Conservation (phyloP, 352 stramenopile genomes). For the Phytophthora hibernalis region DNA sequence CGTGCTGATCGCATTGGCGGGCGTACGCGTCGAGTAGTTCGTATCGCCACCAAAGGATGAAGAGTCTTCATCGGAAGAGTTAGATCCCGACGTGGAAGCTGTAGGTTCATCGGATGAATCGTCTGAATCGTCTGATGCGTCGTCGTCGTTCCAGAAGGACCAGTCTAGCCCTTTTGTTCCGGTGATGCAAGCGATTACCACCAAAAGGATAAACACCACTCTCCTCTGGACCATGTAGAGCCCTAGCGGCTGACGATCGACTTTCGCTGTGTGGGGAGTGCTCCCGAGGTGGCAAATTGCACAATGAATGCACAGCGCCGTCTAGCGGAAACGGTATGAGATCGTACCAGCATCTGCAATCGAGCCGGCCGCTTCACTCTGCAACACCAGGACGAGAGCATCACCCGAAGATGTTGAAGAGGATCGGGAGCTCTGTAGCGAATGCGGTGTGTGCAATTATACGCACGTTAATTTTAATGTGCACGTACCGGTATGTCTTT, state of each 20-base stretch:
- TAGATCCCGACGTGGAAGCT: background rate
- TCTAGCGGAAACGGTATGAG: conserved; percentile 4
- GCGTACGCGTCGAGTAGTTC: background rate
- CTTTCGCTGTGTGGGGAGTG: background rate
- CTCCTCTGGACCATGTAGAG: background rate
- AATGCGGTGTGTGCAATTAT: background rate
- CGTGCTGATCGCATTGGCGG: background rate
- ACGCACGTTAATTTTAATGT: too few species aligned
- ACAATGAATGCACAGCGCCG: background rate
- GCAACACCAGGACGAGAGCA: background rate
- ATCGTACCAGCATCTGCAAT: background rate
- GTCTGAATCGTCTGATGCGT: too few species aligned
- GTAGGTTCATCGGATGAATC: conserved; percentile 3
- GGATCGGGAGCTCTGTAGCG: background rate
- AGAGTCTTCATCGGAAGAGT: background rate
- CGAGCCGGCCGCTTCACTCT: background rate
- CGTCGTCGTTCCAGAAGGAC: conserved; percentile 16
- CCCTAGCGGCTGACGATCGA: background rate
- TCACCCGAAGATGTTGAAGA: conserved; percentile 4
- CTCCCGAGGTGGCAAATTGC: background rate
- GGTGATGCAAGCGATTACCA: background rate
- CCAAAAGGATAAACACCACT: background rate
- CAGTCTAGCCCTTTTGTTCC: conserved; percentile 5
- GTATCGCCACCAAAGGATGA: background rate
- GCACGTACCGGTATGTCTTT: too few species aligned